Base-by-base conservation (phyloP, 2,329 filamentous ascomycete genomes). In the Fusarium protoensiforme region DNA sequence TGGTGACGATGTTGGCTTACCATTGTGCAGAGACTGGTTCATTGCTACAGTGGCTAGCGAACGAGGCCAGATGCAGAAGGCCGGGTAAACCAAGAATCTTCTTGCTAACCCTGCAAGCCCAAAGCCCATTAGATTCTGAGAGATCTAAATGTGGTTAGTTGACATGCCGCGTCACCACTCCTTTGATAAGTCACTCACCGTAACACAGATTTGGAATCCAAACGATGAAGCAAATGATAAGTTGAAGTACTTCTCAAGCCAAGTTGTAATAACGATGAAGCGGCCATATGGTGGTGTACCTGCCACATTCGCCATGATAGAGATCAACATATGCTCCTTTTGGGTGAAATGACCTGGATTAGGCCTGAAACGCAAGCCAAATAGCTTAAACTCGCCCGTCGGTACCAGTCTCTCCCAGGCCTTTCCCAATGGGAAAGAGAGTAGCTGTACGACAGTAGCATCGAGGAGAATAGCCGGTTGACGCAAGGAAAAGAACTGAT, bases 261-360 rank as follows among this genome's bases (percentile, higher is more conserved):
- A 76, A 20, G 72, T 71, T 0, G 72, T 77, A 1, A 76, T 77
- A 3, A 76, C 53, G n/a, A 75, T 65, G 13, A 67, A 75, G 27
- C 73, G 36, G 2, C 74, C 76, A 20, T 76, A 73, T 2, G 74
- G 74, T 14, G 76, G 53, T 4, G 43, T 72, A 2, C 72, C 57
- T 6, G 74, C 70, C 0, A 76, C 74, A 27, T 75, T 77, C 0
- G 75, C 73, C 83, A 88, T 89, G 71, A 89, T 87, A 5, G 86
- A 87, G 39, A 89, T 87, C 20, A 90, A 79, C 83, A 88, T 88
- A 74, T 90, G 89, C 78, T 90, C 89, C 75, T 91, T 91, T 73
- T 85, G 86, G 57, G 85, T 87, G 78, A 90, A 90, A 1, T 84
- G 84, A 0, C 88, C 87, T 0, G 88, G 87, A 69, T 89, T 90